Conservation (phyloP, 495 filamentous ascomycete species). For the Aspergillus avenaceus region DNA sequence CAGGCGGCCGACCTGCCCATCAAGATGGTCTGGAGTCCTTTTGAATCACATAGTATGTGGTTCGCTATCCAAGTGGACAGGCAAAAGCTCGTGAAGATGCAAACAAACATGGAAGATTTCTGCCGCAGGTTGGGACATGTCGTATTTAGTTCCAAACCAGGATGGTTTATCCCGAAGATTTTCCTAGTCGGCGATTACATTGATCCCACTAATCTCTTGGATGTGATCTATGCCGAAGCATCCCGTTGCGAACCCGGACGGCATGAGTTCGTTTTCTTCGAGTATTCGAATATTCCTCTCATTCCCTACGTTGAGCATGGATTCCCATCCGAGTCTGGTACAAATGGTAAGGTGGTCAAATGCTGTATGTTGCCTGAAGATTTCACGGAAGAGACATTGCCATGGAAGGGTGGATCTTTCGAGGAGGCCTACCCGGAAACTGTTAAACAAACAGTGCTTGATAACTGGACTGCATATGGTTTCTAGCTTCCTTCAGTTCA, state of each 20-base stretch:
- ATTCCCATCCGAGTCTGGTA: constrained; percentile 14
- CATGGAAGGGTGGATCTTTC: constrained; percentile 27
- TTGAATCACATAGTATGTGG: constrained; percentile 40
- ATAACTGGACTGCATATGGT: constrained; percentile 17
- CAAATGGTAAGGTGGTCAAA: constrained; percentile 34
- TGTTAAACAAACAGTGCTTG: constrained; percentile 27
- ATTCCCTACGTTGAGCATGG: constrained; percentile 39
- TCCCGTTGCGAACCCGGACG: constrained; percentile 34
- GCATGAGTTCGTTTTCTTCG: constrained; percentile 36
- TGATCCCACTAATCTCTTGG: constrained; percentile 30
- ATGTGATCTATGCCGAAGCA: constrained; percentile 42
- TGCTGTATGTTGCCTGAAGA: constrained; percentile 27
- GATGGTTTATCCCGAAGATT: constrained; percentile 34
- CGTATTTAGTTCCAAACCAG: constrained; percentile 35
- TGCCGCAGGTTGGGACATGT: constrained; percentile 27
- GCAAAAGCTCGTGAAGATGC: constrained; percentile 23
- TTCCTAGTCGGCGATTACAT: constrained; percentile 38
- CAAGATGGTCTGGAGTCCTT: constrained; percentile 32
- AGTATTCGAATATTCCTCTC: constrained; percentile 34
- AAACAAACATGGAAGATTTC: constrained; percentile 27
- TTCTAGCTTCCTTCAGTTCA: not conserved
- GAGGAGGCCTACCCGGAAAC: constrained; percentile 27
- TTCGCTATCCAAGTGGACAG: constrained; percentile 33
- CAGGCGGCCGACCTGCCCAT: constrained; percentile 31
- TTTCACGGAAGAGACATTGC: constrained; percentile 22